Conservation (phyloP, 495 filamentous ascomycete genomes). For the Filosporella fistucella region DNA sequence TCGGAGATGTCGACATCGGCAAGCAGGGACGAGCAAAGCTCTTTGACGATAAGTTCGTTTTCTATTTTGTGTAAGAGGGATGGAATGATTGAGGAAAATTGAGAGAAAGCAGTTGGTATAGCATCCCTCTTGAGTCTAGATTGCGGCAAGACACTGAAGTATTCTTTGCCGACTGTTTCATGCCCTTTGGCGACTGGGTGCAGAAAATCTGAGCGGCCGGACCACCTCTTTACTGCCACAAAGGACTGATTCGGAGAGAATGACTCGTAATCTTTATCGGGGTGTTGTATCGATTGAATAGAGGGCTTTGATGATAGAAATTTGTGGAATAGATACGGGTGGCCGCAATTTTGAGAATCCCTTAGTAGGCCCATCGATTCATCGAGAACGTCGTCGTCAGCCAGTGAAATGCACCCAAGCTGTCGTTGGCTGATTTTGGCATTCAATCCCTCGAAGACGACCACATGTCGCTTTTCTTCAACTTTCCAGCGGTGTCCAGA, state of each 20-base stretch:
- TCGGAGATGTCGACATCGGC: slow-evolving; percentile 46
- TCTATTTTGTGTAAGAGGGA: slow-evolving; percentile 67
- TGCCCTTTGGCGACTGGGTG: slow-evolving; percentile 22
- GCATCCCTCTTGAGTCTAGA: slow-evolving; percentile 5
- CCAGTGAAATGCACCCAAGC: background rate
- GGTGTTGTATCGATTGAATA: slow-evolving; percentile 17
- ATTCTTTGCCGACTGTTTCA: background rate
- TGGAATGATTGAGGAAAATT: slow-evolving; percentile 71
- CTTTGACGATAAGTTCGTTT: slow-evolving; percentile 54
- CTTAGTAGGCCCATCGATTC: slow-evolving; percentile 1
- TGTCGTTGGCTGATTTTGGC: background rate
- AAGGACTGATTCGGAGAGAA: slow-evolving; percentile 36
- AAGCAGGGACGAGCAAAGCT: slow-evolving; percentile 57
- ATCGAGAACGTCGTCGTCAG: background rate
- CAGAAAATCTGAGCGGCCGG: slow-evolving; percentile 56
- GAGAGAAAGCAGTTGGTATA: slow-evolving; percentile 20
- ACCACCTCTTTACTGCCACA: slow-evolving; percentile 42
- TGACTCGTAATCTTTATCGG: slow-evolving; percentile 19
- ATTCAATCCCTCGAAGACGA: slow-evolving; percentile 1
- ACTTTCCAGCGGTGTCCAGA: slow-evolving; percentile 5
- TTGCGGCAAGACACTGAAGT: slow-evolving; percentile 9
- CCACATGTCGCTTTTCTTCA: slow-evolving; percentile 2
- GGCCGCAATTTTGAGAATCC: slow-evolving; percentile 2
- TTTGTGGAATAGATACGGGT: slow-evolving; percentile 4
- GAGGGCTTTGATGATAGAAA: slow-evolving; percentile 25